Evolutionary conservation across 768 basidiomycete genomes (phyloP).

Genomic region (Amylocystis lapponica): DNA sequence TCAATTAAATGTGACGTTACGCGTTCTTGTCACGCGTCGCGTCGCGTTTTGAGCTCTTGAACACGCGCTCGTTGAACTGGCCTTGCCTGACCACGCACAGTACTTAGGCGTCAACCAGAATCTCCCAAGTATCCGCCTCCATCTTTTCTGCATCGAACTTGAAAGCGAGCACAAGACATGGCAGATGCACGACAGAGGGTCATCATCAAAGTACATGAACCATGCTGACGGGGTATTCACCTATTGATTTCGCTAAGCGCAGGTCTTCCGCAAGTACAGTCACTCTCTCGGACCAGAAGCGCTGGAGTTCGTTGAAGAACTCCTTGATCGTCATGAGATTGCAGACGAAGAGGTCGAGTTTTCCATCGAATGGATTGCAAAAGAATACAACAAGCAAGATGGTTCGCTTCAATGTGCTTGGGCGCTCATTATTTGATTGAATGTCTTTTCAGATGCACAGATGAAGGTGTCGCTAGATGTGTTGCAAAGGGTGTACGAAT

Average conservation of each 20-base stretch:
- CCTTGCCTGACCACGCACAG: not conserved
- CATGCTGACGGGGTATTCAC: too few species aligned
- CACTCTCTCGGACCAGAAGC: conserved; percentile 82
- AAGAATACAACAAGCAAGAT: conserved; percentile 88
- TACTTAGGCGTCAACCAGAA: not conserved
- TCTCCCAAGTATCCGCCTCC: not conserved
- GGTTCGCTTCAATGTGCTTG: conserved; percentile 35
- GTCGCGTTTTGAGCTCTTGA: conserved; percentile 7
- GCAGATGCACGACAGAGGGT: conserved; percentile 32
- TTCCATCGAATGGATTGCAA: conserved; percentile 74
- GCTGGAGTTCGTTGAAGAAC: conserved; percentile 61
- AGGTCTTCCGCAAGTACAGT: conserved; percentile 87
- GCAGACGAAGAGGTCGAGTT: conserved; percentile 61
- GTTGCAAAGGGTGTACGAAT: conserved; percentile 67
- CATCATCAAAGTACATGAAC: conserved; percentile 38
- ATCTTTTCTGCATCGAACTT: not conserved
- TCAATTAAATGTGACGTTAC: conserved; percentile 1
- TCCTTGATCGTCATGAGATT: conserved; percentile 69
- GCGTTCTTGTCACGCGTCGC: conserved; percentile 16
- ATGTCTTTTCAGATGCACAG: conserved; percentile 48
- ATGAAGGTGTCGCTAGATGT: conserved; percentile 77
- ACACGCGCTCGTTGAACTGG: conserved; percentile 10
- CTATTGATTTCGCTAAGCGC: not conserved
- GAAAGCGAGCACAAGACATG: conserved; percentile 30
- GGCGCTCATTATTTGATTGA: not conserved